Conservation (phyloP, 1,139 yeast genomes). For the Saccharomyces hybrid region DNA sequence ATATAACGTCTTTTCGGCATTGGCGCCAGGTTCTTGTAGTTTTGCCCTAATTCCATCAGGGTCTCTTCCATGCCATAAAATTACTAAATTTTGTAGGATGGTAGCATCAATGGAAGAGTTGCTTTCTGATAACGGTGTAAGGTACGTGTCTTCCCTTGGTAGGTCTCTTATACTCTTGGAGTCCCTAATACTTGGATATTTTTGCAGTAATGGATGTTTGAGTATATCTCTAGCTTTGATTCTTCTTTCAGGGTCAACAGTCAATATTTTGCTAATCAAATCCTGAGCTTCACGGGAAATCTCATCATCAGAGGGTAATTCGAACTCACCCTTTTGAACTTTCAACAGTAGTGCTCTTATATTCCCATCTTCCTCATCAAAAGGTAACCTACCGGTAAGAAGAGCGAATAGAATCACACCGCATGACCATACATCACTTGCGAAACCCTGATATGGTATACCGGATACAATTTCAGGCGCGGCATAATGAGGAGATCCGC, state of each 20-base stretch:
- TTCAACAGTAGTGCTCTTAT: constrained; percentile 77
- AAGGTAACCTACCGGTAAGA: constrained; percentile 90
- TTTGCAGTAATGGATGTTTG: constrained; percentile 63
- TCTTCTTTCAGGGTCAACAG: constrained; percentile 71
- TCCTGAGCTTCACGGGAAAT: constrained; percentile 61
- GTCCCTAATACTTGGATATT: constrained; percentile 42
- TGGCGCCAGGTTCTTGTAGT: constrained; percentile 49
- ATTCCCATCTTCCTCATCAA: constrained; percentile 78
- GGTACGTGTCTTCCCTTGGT: constrained; percentile 58
- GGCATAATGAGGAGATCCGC: constrained; percentile 98
- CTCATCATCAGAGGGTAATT: constrained; percentile 71
- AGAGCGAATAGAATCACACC: constrained; percentile 92
- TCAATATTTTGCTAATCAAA: constrained; percentile 61
- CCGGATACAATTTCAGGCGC: constrained; percentile 98
- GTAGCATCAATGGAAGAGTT: constrained; percentile 47
- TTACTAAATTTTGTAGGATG: constrained; percentile 59
- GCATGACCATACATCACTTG: constrained; percentile 97
- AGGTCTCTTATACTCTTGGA: constrained; percentile 42
- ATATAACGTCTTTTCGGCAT: constrained; percentile 70
- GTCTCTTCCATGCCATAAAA: constrained; percentile 67
- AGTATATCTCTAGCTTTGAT: constrained; percentile 71
- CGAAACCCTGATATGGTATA: constrained; percentile 89
- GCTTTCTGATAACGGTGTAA: constrained; percentile 43
- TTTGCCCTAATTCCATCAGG: constrained; percentile 48
- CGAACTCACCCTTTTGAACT: constrained; percentile 83